Evolutionary conservation across 352 stramenopile genomes (phyloP).

Genomic region (Globisporangium cylindrosporum): DNA sequence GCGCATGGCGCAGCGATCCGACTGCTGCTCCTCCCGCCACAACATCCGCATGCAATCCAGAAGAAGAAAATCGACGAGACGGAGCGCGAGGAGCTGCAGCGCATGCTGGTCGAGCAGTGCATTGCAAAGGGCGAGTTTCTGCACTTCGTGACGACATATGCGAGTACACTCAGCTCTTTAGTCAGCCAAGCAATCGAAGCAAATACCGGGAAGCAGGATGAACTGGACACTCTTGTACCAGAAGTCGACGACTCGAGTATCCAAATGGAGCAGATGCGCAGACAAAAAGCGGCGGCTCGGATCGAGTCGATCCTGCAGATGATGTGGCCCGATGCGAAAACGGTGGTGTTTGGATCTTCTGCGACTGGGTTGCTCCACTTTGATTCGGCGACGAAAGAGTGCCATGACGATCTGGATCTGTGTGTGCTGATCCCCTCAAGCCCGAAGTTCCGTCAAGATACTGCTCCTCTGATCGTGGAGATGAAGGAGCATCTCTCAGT

Average conservation of each 20-base stretch:
- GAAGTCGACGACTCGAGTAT: neutral
- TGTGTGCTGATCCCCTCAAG: conserved; percentile 65
- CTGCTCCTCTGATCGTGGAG: conserved; percentile 47
- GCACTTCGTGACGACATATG: conserved; percentile 35
- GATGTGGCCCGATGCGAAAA: conserved; percentile 66
- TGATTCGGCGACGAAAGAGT: neutral
- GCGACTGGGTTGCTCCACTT: conserved; percentile 39
- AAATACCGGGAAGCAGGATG: neutral
- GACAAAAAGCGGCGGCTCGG: conserved; percentile 26
- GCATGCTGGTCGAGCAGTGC: conserved; percentile 41
- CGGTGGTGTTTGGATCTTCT: conserved; percentile 71
- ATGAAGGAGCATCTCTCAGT: conserved; percentile 67
- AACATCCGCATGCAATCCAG: neutral
- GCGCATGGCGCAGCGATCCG: conserved; percentile 20
- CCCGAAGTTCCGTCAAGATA: conserved; percentile 44
- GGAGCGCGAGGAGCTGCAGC: conserved; percentile 32
- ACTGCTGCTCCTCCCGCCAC: conserved; percentile 10
- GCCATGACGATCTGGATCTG: conserved; percentile 64
- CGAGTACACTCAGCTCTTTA: conserved; percentile 10
- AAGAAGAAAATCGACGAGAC: conserved; percentile 22
- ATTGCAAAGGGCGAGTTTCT: conserved; percentile 33
- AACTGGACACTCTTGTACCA: neutral
- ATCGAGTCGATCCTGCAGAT: conserved; percentile 44
- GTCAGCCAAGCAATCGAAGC: conserved; percentile 2
- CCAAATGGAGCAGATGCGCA: conserved; percentile 24